These are phyloP conservation scores for Diaporthe sp. DNA, from an alignment of 2,329 filamentous ascomycete species.

Conservation along the genomic window DNA sequence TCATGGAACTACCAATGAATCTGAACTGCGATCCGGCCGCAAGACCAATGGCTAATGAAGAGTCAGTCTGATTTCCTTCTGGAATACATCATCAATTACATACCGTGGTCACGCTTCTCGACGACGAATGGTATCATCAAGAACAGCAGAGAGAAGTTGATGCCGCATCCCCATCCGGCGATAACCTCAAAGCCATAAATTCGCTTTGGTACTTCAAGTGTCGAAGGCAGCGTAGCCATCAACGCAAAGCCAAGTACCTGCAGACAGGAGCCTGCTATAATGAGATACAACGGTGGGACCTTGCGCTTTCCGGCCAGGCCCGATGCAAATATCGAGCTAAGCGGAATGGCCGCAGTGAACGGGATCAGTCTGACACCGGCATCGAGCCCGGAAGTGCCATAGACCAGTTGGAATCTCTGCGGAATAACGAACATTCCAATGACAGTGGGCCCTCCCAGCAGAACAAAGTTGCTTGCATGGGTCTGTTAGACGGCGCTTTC, in stretches of 20 bases:
- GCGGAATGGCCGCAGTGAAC: not conserved
- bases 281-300: slow-evolving; percentile 8
- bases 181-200: slow-evolving; percentile 1
- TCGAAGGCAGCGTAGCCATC: not conserved
- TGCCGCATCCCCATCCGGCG: slow-evolving; percentile 1
- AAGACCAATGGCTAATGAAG: not conserved
- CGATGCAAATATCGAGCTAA: not conserved
- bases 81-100: not conserved
- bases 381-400: slow-evolving; percentile 1
- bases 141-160: slow-evolving; percentile 19
- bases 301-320: not conserved
- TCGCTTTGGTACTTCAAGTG: not conserved
- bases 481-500: not conserved
- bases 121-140: slow-evolving; percentile 2
- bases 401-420: slow-evolving; percentile 14
- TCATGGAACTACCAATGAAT: not conserved
- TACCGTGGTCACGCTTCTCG: slow-evolving; percentile 12
- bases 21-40: not conserved
- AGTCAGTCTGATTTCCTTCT: not conserved
- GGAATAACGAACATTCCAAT: slow-evolving; percentile 8
- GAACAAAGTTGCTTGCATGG: slow-evolving; percentile 2
- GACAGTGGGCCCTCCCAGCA: not conserved
- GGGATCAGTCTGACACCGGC: slow-evolving; percentile 14
- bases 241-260: not conserved
- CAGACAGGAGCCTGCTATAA: not conserved